phyloP scores from a whole-genome alignment of 2,329 filamentous ascomycete species.

The Xylariaceae sp. region DNA sequence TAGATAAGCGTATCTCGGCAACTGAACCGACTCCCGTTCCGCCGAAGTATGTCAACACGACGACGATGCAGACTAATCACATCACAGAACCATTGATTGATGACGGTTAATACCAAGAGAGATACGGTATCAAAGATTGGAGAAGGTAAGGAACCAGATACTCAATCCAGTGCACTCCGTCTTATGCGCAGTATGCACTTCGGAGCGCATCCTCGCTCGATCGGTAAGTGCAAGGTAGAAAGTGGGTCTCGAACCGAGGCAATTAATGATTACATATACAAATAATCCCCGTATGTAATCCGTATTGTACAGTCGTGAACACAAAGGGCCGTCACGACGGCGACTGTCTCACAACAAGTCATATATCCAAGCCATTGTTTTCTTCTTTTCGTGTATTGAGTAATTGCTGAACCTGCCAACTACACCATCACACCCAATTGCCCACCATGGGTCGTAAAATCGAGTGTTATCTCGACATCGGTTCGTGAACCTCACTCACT shows the following conservation, averaged over 20 bases:
- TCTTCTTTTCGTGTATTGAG: background rate
- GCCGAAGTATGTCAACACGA: no score
- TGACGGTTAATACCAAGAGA: no score
- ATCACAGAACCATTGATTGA: no score
- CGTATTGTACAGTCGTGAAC: background rate
- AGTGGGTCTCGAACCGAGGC: background rate
- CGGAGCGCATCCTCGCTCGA: background rate
- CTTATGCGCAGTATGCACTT: no score
- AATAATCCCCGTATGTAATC: no score
- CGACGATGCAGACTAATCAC: no score
- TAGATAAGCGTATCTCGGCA: no score
- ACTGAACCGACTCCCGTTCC: no score
- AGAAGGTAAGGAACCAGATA: no score
- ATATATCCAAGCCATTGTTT: background rate
- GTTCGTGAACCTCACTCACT: constrained; percentile 36
- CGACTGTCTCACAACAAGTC: background rate
- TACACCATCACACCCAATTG: background rate
- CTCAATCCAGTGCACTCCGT: no score
- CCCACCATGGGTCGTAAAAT: constrained; percentile 55
- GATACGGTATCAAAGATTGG: no score
- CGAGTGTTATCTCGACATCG: constrained; percentile 62
- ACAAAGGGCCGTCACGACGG: background rate
- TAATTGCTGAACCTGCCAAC: background rate
- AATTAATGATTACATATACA: constrained; percentile 9
- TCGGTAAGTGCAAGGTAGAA: background rate